phyloP scores from a whole-genome alignment of 2,329 filamentous ascomycete genomes.

The Verticillium nubilum region DNA sequence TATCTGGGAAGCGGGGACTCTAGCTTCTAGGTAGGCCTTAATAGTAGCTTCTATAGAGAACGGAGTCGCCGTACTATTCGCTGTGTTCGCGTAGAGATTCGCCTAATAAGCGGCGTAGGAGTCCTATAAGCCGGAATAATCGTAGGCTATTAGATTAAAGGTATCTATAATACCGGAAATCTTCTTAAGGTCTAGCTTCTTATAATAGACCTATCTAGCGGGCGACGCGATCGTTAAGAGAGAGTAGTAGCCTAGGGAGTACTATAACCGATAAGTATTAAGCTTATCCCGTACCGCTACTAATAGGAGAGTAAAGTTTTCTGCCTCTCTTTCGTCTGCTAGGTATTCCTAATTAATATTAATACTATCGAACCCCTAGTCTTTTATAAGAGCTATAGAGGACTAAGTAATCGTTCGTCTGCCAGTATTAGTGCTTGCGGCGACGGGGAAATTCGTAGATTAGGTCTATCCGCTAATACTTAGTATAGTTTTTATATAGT shows the following conservation, averaged over 20 bases:
- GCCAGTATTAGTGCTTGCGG: slow-evolving; percentile 65
- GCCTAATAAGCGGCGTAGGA: slow-evolving; percentile 66
- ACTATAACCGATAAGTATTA: slow-evolving; percentile 46
- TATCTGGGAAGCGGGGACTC: slow-evolving; percentile 65
- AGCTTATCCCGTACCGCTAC: slow-evolving; percentile 51
- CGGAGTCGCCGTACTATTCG: slow-evolving; percentile 61
- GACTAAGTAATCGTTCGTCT: slow-evolving; percentile 67
- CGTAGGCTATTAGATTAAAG: slow-evolving; percentile 79
- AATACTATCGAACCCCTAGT: slow-evolving; percentile 70
- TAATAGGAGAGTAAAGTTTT: slow-evolving; percentile 53
- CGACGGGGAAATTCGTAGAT: slow-evolving; percentile 70
- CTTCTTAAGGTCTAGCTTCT: slow-evolving; percentile 50
- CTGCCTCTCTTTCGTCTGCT: slow-evolving; percentile 39
- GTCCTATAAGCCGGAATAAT: slow-evolving; percentile 83
- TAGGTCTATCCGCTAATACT: slow-evolving; percentile 94
- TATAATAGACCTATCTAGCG: slow-evolving; percentile 56
- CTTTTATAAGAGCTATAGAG: slow-evolving; percentile 69
- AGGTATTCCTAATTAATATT: slow-evolving; percentile 67
- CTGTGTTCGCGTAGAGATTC: slow-evolving; percentile 60
- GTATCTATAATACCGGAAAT: slow-evolving; percentile 39
- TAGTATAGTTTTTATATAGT: slow-evolving; percentile 77
- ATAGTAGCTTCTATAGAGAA: slow-evolving; percentile 72
- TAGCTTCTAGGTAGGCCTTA: slow-evolving; percentile 60
- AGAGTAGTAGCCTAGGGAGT: slow-evolving; percentile 46
- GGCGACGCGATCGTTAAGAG: slow-evolving; percentile 61